These are phyloP conservation scores for Adansonia rubrostipa DNA, from an alignment of 441 rosid species.

Conservation along the genomic window DNA sequence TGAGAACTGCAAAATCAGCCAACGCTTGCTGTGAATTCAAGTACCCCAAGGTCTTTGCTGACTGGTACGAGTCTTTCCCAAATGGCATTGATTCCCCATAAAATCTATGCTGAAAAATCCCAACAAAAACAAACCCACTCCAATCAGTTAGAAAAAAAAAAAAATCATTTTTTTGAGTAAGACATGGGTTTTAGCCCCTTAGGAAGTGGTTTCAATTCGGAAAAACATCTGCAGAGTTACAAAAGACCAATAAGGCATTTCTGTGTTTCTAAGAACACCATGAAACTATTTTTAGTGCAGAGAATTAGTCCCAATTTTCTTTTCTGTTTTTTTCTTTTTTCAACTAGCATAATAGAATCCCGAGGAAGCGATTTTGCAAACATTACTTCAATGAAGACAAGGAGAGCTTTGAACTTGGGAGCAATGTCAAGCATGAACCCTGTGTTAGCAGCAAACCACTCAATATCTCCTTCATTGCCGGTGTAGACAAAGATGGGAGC, in stretches of 20 bases:
- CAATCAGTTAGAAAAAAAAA: not conserved
- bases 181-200: not conserved
- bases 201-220: not conserved
- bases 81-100: slow-evolving; percentile 75
- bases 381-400: slow-evolving; percentile 54
- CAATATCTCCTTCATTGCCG: slow-evolving; percentile 81
- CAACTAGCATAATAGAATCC: not conserved
- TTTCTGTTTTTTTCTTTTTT: too few relatives aligned
- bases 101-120: slow-evolving; percentile 61
- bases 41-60: slow-evolving; percentile 66
- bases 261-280: not conserved
- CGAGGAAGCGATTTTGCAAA: slow-evolving; percentile 15
- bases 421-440: too few relatives aligned
- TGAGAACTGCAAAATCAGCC: slow-evolving; percentile 70
- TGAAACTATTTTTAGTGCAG: slow-evolving; percentile 11
- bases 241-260: not conserved
- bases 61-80: slow-evolving; percentile 57
- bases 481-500: slow-evolving; percentile 80
- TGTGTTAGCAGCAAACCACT: slow-evolving; percentile 74
- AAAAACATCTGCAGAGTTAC: not conserved
- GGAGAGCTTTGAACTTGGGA: too few relatives aligned
- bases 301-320: slow-evolving; percentile 22
- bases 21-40: slow-evolving; percentile 75
- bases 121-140: slow-evolving; percentile 24
- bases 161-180: not conserved